phyloP scores from a whole-genome alignment of 192 early-diverging fungal species.

The Dispira parvispora region DNA sequence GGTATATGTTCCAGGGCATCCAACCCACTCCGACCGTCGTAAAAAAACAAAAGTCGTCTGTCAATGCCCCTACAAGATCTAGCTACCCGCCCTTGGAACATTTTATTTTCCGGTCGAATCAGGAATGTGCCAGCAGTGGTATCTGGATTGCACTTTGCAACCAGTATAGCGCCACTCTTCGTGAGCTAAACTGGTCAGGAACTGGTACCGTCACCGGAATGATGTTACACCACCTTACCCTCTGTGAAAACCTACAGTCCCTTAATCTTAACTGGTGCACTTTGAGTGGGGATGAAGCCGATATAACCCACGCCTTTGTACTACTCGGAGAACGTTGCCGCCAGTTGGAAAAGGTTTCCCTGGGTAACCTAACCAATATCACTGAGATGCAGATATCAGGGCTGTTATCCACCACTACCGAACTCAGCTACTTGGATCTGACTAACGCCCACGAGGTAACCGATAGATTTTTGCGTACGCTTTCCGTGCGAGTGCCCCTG shows the following conservation, averaged over 20 bases:
- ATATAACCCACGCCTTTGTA: background rate
- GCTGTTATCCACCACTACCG: background rate
- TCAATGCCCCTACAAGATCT: background rate
- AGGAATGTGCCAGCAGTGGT: background rate
- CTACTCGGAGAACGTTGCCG: background rate
- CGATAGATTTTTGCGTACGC: background rate
- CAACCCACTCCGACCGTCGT: background rate
- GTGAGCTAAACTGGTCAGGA: background rate
- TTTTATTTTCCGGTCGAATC: constrained; percentile 1
- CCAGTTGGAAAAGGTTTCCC: background rate
- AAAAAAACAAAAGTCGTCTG: background rate
- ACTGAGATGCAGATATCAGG: background rate
- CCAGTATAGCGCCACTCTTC: background rate
- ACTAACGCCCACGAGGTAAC: background rate
- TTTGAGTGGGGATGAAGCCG: background rate
- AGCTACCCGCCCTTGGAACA: background rate
- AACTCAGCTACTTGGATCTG: background rate
- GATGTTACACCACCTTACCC: constrained; percentile 1
- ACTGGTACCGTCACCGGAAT: background rate
- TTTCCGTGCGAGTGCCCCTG: background rate
- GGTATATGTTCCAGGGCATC: constrained; percentile 6
- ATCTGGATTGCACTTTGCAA: constrained; percentile 8
- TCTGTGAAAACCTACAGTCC: background rate
- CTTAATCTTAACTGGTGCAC: background rate
- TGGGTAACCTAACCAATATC: background rate